Percentiles rank a stretch among this genome's conserved stretches.
Conservation (phyloP, 2,329 filamentous ascomycete species). For the Aspergillus jensenii region DNA sequence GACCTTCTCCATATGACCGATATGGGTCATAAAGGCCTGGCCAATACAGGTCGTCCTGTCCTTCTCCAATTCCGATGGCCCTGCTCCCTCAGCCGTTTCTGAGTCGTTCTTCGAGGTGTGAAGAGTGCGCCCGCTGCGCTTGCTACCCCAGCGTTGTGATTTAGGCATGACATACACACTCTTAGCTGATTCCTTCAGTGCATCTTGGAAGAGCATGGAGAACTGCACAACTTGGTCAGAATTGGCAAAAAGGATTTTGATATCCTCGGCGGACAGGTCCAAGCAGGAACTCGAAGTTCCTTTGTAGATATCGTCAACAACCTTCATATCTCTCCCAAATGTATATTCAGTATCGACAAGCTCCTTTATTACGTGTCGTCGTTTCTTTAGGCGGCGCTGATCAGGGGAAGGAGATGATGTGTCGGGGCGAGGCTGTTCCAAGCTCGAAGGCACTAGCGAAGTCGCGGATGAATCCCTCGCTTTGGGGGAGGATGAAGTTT, state of each 20-base stretch:
- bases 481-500: conserved; percentile 29
- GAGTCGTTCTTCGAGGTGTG: conserved; percentile 29
- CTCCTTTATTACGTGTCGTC: conserved; percentile 84
- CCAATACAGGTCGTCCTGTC: conserved; percentile 61
- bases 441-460: conserved; percentile 34
- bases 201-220: conserved; percentile 73
- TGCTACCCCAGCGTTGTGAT: conserved; percentile 54
- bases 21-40: conserved; percentile 56
- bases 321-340: conserved; percentile 94
- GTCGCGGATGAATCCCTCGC: conserved; percentile 39
- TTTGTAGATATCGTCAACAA: conserved; percentile 96
- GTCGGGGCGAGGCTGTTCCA: conserved; percentile 24
- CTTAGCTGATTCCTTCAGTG: conserved; percentile 77
- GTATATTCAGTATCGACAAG: conserved; percentile 88
- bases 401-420: conserved; percentile 37
- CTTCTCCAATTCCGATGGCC: conserved; percentile 52
- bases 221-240: conserved; percentile 88
- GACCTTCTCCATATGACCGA: conserved; percentile 62
- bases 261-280: conserved; percentile 76
- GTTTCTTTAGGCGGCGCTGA: conserved; percentile 66
- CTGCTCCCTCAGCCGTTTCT: conserved; percentile 26
- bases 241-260: conserved; percentile 89
- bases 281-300: conserved; percentile 82
- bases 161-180: conserved; percentile 71
- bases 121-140: conserved; percentile 48